Conservation (phyloP, 2,329 filamentous ascomycete genomes). For the Gaeumannomyces sp. region DNA sequence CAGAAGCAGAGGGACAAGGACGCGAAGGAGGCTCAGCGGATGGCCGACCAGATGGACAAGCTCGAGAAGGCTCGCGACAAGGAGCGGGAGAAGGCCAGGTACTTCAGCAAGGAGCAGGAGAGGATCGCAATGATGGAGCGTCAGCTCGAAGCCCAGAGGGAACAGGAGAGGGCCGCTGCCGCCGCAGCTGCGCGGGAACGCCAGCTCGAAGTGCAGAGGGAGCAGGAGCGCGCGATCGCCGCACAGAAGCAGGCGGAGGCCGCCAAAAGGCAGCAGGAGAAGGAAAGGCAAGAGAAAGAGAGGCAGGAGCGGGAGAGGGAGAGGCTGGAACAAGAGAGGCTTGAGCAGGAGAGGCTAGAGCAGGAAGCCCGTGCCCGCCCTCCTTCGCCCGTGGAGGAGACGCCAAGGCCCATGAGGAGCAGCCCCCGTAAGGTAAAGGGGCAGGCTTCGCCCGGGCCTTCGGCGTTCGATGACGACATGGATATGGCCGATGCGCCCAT, state of each 20-base stretch:
- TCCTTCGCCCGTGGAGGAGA: constrained; percentile 30
- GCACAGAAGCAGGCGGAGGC: constrained; percentile 16
- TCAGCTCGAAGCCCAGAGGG: constrained; percentile 46
- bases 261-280: neutral
- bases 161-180: constrained; percentile 33
- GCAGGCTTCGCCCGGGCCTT: constrained; percentile 25
- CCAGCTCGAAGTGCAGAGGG: constrained; percentile 46
- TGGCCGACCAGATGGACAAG: constrained; percentile 54
- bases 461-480: constrained; percentile 37
- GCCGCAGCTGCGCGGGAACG: constrained; percentile 20
- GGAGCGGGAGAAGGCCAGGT: constrained; percentile 61
- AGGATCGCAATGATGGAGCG: constrained; percentile 40
- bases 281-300: constrained; percentile 12
- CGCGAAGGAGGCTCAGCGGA: constrained; percentile 53
- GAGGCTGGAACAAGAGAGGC: constrained; percentile 6
- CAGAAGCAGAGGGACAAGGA: constrained; percentile 57
- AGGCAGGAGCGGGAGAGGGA: constrained; percentile 20
- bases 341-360: constrained; percentile 12
- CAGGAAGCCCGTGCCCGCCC: constrained; percentile 21
- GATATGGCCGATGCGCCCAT: constrained; percentile 52
- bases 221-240: constrained; percentile 34
- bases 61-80: constrained; percentile 65
- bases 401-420: constrained; percentile 37
- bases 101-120: constrained; percentile 53
- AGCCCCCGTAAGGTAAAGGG: constrained; percentile 47